These are phyloP conservation scores for Myochromella boudieri DNA, from an alignment of 768 basidiomycete species.

Conservation along the genomic window DNA sequence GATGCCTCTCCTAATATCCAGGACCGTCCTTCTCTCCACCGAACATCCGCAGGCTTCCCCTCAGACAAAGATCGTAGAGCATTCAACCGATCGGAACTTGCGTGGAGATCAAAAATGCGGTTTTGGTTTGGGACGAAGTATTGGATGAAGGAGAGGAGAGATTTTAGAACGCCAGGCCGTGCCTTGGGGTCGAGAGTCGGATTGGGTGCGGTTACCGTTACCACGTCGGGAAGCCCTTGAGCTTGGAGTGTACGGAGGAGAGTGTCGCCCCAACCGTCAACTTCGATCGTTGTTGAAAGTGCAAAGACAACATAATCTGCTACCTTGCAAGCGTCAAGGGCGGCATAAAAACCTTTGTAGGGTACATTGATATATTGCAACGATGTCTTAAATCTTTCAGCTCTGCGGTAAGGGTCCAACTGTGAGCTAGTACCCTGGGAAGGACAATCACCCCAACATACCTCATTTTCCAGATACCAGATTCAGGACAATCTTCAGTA, in stretches of 20 bases:
- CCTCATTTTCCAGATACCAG: slow-evolving; percentile 69
- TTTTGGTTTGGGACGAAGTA: slow-evolving; percentile 89
- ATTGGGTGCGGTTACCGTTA: slow-evolving; percentile 69
- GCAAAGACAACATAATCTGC: slow-evolving; percentile 90
- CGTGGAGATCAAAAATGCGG: slow-evolving; percentile 72
- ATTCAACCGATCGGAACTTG: slow-evolving; percentile 63
- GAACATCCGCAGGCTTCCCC: slow-evolving; percentile 74
- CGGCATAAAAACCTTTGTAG: slow-evolving; percentile 69
- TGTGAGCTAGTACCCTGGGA: too few relatives aligned
- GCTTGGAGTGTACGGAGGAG: slow-evolving; percentile 86
- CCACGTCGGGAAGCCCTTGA: slow-evolving; percentile 84
- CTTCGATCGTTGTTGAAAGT: slow-evolving; percentile 80
- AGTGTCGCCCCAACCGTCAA: slow-evolving; percentile 82
- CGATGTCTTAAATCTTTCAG: slow-evolving; percentile 87
- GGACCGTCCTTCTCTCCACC: slow-evolving; percentile 80
- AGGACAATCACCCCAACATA: too few relatives aligned
- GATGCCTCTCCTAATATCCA: slow-evolving; percentile 69
- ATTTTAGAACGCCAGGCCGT: slow-evolving; percentile 72
- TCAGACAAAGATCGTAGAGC: slow-evolving; percentile 80
- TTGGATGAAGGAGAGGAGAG: slow-evolving; percentile 88
- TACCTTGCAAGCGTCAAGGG: slow-evolving; percentile 82
- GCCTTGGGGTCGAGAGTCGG: slow-evolving; percentile 57
- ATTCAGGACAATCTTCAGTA: slow-evolving; percentile 48
- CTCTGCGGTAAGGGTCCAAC: slow-evolving; percentile 45
- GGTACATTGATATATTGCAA: slow-evolving; percentile 83